Base-by-base conservation (phyloP, 2,329 filamentous ascomycete genomes). In the Nemania abortiva region DNA sequence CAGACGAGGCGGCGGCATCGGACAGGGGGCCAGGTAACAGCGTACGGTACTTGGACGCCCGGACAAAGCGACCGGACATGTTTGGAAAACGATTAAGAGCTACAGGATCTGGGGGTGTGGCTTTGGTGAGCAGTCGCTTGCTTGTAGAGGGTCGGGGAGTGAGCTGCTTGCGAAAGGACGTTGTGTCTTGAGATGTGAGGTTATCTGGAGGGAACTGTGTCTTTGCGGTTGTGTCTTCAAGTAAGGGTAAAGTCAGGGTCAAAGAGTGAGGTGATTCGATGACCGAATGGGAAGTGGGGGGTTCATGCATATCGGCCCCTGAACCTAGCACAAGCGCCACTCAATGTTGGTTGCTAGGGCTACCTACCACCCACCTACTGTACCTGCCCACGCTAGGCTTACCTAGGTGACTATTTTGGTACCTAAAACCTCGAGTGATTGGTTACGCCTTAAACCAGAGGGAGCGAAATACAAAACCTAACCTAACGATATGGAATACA, bases 1-100 rank as follows among this genome's bases (percentile, higher is more conserved):
- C 72, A 76, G 74, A 72, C 31, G 73, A 71, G 72, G 69, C 68
- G 79, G 59, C 67, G 73, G 52, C 66, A 66, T 64, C 61, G 59
- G 52, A 62, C 58, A 65, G 66, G 69, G 68, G 69, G 68, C 59
- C 64, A 72, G 75, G 70, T 63, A 66, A 67, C 47, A 84, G 78
- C 84, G 22, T 73, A 91, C 89, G 88, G 83, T 90, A 91, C 79
- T 91, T 91, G 80, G 89, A 91, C 81, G 88, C 86, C 82, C 89
- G 86, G 81, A 90, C 89, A 80, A 91, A 91, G 79, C 89, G 88
- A 80, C 87, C 86, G 79, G 88, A 83, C 88, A 90, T 90, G 80
- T 72, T 78, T 69, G 53, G 59, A 62, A 53, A 9, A 65, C 56
- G 54, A 56, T 37, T 18, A 63, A 63, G 50, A 55, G 66, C 37